Evolutionary conservation across 306 rosid species (phyloP), one percentile per base, ranked within the genome.

Genomic region (Acacia confusa): DNA sequence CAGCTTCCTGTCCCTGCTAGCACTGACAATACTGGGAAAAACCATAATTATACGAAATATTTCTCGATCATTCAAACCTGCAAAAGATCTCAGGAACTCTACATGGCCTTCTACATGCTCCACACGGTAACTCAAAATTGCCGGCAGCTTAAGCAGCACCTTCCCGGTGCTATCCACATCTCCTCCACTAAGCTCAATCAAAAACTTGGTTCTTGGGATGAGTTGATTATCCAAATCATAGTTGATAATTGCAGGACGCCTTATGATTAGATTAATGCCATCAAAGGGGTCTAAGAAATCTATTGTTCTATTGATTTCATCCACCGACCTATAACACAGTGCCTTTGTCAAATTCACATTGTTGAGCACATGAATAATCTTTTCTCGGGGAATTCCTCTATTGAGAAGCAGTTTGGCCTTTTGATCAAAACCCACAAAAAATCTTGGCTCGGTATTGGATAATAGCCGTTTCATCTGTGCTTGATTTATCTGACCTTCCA

Each of bases 1-100:
- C 84, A 94, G 70, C 84, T 94, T 94, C 91, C 92, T 89, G 82
- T 90, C 95, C 79, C 89, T 85, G 71, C 95, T 94, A 32, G 88
- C 83, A 64, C 91, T 90, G 50, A 94, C 78, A 45, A 94, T 80
- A 72, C 83, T 82, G 0, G 97, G 98, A 57, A 83, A 92, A 2
- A 84, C 90, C 58, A 79, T 88, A 16, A 92, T 50, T 44, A 94
- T 78, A 79, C 82, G 92, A 88, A 90, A 92, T 55, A 94, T 90
- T 75, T 92, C 78, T 53, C 63, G 70, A 47, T 90, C 89, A 68
- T 67, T 86, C 57, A 94, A 69, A 24, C 89, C 91, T 22, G 81
- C 97, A 81, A 89, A 90, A 5, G 89, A 88, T 86, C 89, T 89
- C 58, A 94, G 53, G 7, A 94, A 76, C 84, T 79, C 85, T n/a